Percentiles rank a stretch among this genome's conserved stretches.
Conservation (phyloP, 106 monocot species). For the Narthecium ossifragum region DNA sequence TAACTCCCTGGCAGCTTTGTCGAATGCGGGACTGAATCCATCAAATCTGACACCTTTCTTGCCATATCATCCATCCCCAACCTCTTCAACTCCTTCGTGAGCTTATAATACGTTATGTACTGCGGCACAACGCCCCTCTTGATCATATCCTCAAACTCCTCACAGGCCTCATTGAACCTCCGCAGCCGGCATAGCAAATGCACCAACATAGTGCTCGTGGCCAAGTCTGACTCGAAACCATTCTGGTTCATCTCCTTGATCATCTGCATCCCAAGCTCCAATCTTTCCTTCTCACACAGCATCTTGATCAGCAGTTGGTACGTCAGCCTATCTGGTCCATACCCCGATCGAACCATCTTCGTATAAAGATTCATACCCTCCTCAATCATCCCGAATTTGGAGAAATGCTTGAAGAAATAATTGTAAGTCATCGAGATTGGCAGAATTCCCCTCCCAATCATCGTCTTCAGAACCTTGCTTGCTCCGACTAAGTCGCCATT, state of each 20-base stretch:
- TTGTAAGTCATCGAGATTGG: conserved; percentile 76
- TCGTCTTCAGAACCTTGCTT: conserved; percentile 53
- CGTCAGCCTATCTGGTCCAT: conserved; percentile 40
- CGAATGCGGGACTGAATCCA: conserved; percentile 55
- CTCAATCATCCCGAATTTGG: conserved; percentile 46
- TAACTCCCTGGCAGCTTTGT: conserved; percentile 56
- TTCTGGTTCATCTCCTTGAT: conserved; percentile 67
- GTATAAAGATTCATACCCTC: conserved; percentile 71
- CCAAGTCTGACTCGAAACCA: conserved; percentile 68
- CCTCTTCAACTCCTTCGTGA: conserved; percentile 46
- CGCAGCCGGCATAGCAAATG: conserved; percentile 55
- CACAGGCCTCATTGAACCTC: conserved; percentile 59
- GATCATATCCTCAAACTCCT: conserved; percentile 71
- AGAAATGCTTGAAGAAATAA: conserved; percentile 71
- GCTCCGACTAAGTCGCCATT: conserved; percentile 55
- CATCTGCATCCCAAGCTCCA: conserved; percentile 43
- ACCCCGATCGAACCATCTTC: conserved; percentile 62
- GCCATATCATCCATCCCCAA: conserved; percentile 37
- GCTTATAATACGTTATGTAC: conserved; percentile 57
- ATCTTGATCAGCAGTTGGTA: conserved; percentile 73
- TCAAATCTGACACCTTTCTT: conserved; percentile 39
- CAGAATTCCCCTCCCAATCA: conserved; percentile 54
- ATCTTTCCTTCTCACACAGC: conserved; percentile 45
- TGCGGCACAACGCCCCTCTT: conserved; percentile 62
- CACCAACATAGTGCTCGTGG: conserved; percentile 72